Base-by-base conservation (phyloP, 164 flowering plant genomes). In the Dillenia turbinata region DNA sequence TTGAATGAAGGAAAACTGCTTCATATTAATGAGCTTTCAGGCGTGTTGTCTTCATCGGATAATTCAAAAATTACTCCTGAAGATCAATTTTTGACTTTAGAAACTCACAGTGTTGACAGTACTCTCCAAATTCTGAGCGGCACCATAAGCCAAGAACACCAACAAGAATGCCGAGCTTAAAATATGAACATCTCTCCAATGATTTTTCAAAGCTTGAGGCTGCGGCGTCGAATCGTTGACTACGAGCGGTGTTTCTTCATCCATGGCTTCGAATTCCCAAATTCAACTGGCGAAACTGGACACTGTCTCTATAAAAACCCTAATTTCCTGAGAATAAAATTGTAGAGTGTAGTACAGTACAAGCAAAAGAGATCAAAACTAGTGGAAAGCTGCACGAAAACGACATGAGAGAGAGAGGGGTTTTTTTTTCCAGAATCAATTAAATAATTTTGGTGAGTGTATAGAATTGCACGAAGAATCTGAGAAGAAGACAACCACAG, bases 41-140 rank as follows among this genome's bases (percentile, higher is more conserved):
- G 40, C 7, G 40, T 33, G 40, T 33, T 33, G 7, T 33, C 12
- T n/a, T 44, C 10, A 15, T 9, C 51, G 15, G 11, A 49, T 51
- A 51, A 50, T n/a, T 12, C 12, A n/a, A 61, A 52, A 51, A 40
- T 6, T 10, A 13, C 44, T 12, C n/a, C 10, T 14, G 33, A 65
- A 44, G 59, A 5, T 14, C 8, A n/a, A 59, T 52, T 9, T 17
- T 26, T 7, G 1, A 16, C 53, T 26, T 14, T 8, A 15, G 47
- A 61, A 47, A 73, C 83, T 81, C 69, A 90, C 98, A 57, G 83
- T 81, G 72, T 90, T 86, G 46, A 91, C 65, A 0, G 92, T 83
- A 63, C 83, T 91, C 76, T 94, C 80, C 73, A 94, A 57, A 62
- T 94, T 94, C 84, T 91, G 97, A 54, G 85, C 93, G 66, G 99